Conservation (phyloP, 306 rosid species). For the Rosa multiflora region DNA sequence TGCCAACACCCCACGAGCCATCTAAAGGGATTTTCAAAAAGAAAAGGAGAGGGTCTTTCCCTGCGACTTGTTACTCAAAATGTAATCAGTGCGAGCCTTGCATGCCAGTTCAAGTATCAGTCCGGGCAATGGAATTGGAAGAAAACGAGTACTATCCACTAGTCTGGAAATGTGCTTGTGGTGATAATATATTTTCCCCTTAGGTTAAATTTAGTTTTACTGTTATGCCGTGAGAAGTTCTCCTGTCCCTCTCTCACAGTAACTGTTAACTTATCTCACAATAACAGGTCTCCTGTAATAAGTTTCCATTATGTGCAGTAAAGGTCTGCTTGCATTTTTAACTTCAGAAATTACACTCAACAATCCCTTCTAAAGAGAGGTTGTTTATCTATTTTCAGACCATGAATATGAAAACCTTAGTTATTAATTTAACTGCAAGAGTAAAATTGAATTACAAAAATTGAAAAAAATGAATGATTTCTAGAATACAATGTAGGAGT, state of each 20-base stretch:
- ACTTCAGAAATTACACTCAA: no score
- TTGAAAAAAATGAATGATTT: not conserved
- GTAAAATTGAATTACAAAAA: not conserved
- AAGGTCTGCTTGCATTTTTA: not conserved
- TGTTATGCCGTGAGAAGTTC: not conserved
- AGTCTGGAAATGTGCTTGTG: conserved; percentile 71
- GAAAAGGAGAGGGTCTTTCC: conserved; percentile 43
- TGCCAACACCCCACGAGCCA: not conserved
- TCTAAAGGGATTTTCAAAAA: conserved; percentile 8
- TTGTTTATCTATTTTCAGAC: no score
- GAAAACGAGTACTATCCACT: conserved; percentile 54
- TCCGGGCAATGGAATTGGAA: conserved; percentile 39
- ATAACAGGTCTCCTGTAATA: not conserved
- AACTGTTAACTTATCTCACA: not conserved
- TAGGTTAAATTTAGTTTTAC: not conserved
- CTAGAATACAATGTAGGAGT: not conserved
- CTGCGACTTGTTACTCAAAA: conserved; percentile 46
- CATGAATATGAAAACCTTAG: no score
- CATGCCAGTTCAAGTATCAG: conserved; percentile 56
- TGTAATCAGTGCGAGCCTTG: conserved; percentile 62
- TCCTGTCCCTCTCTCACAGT: not conserved
- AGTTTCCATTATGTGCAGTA: not conserved
- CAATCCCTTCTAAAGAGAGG: no score
- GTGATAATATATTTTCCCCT: conserved; percentile 46
- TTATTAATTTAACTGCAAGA: not conserved